phyloP scores from a whole-genome alignment of 2,329 filamentous ascomycete species.

The Curvularia sp. region DNA sequence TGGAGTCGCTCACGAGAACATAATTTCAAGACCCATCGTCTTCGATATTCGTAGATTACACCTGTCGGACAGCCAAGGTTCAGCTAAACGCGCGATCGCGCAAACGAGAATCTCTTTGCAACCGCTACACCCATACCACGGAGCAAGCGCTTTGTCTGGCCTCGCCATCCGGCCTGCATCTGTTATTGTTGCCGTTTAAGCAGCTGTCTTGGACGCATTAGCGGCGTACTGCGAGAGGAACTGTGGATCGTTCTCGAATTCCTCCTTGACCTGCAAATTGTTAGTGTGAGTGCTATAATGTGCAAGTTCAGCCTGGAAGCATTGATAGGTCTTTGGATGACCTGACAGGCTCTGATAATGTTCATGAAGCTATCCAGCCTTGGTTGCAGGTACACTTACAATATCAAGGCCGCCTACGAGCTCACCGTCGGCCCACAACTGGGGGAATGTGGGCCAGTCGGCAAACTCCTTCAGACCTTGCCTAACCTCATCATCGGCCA shows the following conservation, averaged over 20 bases:
- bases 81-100: background rate
- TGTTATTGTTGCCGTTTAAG: background rate
- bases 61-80: background rate
- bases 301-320: background rate
- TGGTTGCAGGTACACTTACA: slow-evolving; percentile 64
- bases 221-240: slow-evolving; percentile 79
- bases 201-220: slow-evolving; percentile 21
- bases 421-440: slow-evolving; percentile 90
- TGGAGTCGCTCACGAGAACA: background rate
- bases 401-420: slow-evolving; percentile 95
- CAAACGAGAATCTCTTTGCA: background rate
- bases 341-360: background rate
- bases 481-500: slow-evolving; percentile 95
- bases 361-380: background rate
- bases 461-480: slow-evolving; percentile 96
- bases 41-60: background rate
- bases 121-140: background rate
- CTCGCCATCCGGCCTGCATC: background rate
- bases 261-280: slow-evolving; percentile 80
- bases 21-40: background rate
- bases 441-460: slow-evolving; percentile 98
- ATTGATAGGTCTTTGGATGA: background rate
- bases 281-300: slow-evolving; percentile 27
- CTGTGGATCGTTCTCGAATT: slow-evolving; percentile 80
- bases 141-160: background rate